Conservation (phyloP, 2,329 filamentous ascomycete species). For the Laburnicola sp. region DNA sequence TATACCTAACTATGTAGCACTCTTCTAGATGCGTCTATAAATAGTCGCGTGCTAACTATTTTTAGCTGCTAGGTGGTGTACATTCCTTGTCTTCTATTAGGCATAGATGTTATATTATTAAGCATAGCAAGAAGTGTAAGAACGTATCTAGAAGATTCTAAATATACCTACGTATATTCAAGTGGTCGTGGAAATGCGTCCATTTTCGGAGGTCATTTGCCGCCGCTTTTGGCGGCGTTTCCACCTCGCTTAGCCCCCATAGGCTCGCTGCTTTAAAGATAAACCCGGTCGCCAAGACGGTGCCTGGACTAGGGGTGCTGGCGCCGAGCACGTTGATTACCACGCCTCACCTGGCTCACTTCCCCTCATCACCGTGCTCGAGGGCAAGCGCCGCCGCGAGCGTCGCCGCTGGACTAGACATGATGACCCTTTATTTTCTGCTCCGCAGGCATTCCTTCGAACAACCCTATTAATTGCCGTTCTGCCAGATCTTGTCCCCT, state of each 20-base stretch:
- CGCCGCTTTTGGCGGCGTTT: constrained; percentile 11
- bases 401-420: too few relatives aligned
- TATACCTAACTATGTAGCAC: too few relatives aligned
- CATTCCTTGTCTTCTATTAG: too few relatives aligned
- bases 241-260: constrained; percentile 8
- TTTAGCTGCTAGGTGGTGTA: too few relatives aligned
- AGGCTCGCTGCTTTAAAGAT: constrained; percentile 3
- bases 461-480: neutral
- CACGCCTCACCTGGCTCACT: neutral
- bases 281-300: neutral
- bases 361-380: neutral
- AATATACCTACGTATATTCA: constrained; percentile 3
- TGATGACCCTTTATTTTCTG: too few relatives aligned
- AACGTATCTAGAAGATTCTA: too few relatives aligned
- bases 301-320: neutral
- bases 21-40: too few relatives aligned
- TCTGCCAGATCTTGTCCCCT: neutral
- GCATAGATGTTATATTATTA: too few relatives aligned
- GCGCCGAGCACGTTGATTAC: neutral
- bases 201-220: constrained; percentile 5
- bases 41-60: too few relatives aligned
- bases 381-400: neutral
- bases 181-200: constrained; percentile 5
- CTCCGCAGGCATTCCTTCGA: neutral
- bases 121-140: too few relatives aligned